Conservation (phyloP, 129 eudicot genomes). For the Glebionis coronaria region DNA sequence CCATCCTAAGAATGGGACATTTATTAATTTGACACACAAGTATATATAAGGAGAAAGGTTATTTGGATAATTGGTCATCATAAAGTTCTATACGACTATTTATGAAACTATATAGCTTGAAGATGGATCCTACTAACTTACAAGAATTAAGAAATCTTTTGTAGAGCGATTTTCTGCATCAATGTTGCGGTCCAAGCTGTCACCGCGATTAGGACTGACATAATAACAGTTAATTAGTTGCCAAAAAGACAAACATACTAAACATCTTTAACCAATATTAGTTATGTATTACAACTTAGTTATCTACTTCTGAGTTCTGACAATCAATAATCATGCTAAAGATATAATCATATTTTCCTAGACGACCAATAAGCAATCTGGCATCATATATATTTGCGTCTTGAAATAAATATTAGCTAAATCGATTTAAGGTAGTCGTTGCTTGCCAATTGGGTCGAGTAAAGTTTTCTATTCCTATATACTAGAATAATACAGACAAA, state of each 20-base stretch:
- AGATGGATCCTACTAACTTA: slow-evolving; percentile 34
- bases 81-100: slow-evolving; percentile 2
- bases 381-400: no score
- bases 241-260: no score
- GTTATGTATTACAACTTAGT: no score
- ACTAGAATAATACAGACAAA: not conserved
- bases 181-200: slow-evolving; percentile 92
- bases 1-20: slow-evolving; percentile 49
- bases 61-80: slow-evolving; percentile 16
- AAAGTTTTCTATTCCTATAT: not conserved
- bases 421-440: no score
- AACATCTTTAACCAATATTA: no score
- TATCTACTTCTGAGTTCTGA: no score
- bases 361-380: no score
- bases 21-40: not conserved
- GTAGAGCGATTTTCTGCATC: slow-evolving; percentile 78
- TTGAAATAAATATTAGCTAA: no score
- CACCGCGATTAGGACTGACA: slow-evolving; percentile 47
- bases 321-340: no score
- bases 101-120: not conserved
- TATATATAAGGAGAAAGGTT: slow-evolving; percentile 1
- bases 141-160: slow-evolving; percentile 89
- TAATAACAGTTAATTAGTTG: not conserved
- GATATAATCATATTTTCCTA: no score
- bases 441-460: no score